Base-by-base conservation (phyloP, 2,329 filamentous ascomycete genomes). In the Fusarium nisikadoi region DNA sequence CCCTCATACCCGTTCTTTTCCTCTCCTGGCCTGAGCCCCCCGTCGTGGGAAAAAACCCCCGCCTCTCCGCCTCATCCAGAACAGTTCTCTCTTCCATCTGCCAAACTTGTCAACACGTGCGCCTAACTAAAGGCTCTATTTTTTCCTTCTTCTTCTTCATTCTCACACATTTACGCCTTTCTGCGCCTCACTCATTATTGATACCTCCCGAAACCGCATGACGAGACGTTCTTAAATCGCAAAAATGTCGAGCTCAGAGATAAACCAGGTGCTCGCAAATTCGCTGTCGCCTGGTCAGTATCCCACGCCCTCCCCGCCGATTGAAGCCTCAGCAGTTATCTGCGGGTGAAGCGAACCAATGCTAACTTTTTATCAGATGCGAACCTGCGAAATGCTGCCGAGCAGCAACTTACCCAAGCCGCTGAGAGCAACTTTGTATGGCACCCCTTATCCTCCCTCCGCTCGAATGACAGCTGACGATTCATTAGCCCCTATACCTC, bases 181-280 rank as follows among this genome's bases (percentile, higher is more conserved):
- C 57, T 41, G 57, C 69, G 65, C 57, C 68, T 75, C 68, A 53
- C 61, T 68, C 65, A 52, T 68, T 59, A 71, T 74, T 73, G 76
- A 76, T 71, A 72, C 65, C 69, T 71, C 60, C 72, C 70, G 72
- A 74, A 76, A 71, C 79, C 80, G 81, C 79, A 83, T 83, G 81
- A 81, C 79, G 79, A 81, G 71, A 76, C 77, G 73, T 67, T 70
- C 71, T 61, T 68, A 75, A 77, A 79, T 80, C 79, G 78, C 81
- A 82, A 87, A 80, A 83, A 94, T 90, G 88, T 89, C 88, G 84
- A 89, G 86, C 87, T 86, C 97, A 93, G 94, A 98, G 87, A 97
- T 98, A 87, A 97, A 95, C 88, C 92, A 94, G 86, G 95, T 99
- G 87, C 93, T 99, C 88, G 91, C 94, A 85, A 95, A 95, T 87